These are phyloP conservation scores for Echinosophora koreensis DNA, from an alignment of 306 rosid genomes.

Conservation along the genomic window DNA sequence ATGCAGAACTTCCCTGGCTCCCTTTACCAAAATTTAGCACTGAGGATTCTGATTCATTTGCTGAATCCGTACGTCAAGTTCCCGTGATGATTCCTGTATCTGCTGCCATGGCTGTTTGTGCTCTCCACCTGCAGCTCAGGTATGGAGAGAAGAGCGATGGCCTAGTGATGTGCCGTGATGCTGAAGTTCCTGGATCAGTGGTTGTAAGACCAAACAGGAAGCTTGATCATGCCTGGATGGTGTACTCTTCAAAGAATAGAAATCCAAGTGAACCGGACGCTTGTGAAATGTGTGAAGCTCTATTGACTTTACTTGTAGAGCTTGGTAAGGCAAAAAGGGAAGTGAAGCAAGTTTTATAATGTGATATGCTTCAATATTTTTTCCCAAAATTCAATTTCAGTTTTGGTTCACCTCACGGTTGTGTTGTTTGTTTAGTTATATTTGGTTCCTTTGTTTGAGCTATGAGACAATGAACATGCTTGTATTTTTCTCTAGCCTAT, in stretches of 20 bases:
- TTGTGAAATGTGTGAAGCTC: constrained; percentile 85
- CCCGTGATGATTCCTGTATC: constrained; percentile 77
- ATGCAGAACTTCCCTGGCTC: constrained; percentile 78
- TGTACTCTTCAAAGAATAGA: constrained; percentile 69
- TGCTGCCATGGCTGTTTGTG: constrained; percentile 83
- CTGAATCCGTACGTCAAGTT: constrained; percentile 59
- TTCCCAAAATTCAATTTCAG: background rate
- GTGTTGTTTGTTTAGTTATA: background rate
- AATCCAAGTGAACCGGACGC: constrained; percentile 65
- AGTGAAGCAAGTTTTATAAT: constrained; percentile 17
- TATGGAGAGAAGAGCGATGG: constrained; percentile 89
- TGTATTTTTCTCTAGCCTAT: background rate
- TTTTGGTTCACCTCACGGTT: background rate
- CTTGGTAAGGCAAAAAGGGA: constrained; percentile 59
- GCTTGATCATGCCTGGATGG: constrained; percentile 95
- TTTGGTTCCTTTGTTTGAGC: constrained; percentile 1
- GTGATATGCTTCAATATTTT: background rate
- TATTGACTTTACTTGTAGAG: constrained; percentile 75
- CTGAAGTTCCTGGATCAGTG: constrained; percentile 88
- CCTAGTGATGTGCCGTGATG: constrained; percentile 72
- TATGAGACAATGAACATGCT: background rate
- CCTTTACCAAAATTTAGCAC: constrained; percentile 50
- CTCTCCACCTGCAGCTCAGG: constrained; percentile 75
- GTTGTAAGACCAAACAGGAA: constrained; percentile 72
- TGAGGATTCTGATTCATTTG: constrained; percentile 44